Conservation (phyloP, 305 asterid genomes). For the Solanum hybrid region DNA sequence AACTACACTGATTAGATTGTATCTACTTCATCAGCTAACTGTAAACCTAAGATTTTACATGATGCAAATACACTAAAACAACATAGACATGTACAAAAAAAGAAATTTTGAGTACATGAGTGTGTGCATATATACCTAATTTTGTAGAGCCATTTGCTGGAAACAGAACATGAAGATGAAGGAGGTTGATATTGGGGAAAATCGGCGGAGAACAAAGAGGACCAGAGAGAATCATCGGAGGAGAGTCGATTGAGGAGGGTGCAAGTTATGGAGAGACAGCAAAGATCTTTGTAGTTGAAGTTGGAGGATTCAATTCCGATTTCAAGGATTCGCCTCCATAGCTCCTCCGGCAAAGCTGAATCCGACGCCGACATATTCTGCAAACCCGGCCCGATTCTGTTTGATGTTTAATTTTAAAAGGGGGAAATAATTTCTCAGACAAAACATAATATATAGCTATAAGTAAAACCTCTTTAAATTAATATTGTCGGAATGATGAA, state of each 20-base stretch:
- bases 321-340: conserved; percentile 68
- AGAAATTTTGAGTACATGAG: background rate
- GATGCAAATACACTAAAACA: background rate
- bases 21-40: background rate
- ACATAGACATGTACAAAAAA: background rate
- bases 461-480: background rate
- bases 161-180: conserved; percentile 21
- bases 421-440: background rate
- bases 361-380: conserved; percentile 23
- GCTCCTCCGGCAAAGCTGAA: conserved; percentile 64
- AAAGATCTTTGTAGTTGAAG: conserved; percentile 43
- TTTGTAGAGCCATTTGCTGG: conserved; percentile 46
- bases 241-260: conserved; percentile 52
- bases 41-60: background rate
- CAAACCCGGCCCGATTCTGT: background rate
- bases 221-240: conserved; percentile 58
- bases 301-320: conserved; percentile 34
- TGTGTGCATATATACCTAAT: conserved; percentile 32
- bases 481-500: too few species aligned
- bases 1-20: background rate
- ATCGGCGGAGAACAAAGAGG: conserved; percentile 48
- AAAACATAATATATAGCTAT: background rate
- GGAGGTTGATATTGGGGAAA: conserved; percentile 17
- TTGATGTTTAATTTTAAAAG: background rate
- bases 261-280: conserved; percentile 60